Conservation (phyloP, 352 stramenopile species). For the Globisporangium nagaii region DNA sequence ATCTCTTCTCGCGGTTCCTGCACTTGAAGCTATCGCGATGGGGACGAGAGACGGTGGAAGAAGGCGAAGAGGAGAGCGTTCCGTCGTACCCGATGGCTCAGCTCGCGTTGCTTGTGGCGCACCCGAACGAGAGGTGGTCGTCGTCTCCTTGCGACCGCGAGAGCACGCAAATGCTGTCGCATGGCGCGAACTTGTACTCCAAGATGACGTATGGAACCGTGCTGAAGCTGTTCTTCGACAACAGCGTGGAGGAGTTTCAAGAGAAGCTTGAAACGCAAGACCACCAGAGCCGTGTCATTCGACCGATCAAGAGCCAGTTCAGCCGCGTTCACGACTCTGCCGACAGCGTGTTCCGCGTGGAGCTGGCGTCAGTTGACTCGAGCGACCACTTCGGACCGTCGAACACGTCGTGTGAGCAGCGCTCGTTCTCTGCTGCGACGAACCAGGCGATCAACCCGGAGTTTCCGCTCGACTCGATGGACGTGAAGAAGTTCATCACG, state of each 20-base stretch:
- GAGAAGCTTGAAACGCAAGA: constrained; percentile 46
- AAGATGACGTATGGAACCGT: constrained; percentile 71
- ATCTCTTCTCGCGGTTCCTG: constrained; percentile 68
- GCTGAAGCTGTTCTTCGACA: constrained; percentile 85
- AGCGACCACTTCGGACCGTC: constrained; percentile 43
- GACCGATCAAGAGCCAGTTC: constrained; percentile 64
- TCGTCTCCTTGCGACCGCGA: constrained; percentile 60
- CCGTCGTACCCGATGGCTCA: constrained; percentile 75
- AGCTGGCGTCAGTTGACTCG: background rate
- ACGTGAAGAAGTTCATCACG: constrained; percentile 64
- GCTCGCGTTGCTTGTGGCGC: constrained; percentile 59
- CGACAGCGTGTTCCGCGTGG: constrained; percentile 22
- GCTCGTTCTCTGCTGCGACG: constrained; percentile 22
- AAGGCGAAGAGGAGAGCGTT: constrained; percentile 75
- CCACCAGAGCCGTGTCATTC: constrained; percentile 47
- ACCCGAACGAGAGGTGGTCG: constrained; percentile 53
- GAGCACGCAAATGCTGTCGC: constrained; percentile 61
- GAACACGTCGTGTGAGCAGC: constrained; percentile 76
- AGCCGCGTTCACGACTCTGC: constrained; percentile 39
- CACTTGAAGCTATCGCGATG: constrained; percentile 83
- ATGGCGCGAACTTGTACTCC: constrained; percentile 77
- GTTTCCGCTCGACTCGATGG: constrained; percentile 63
- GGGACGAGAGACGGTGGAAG: constrained; percentile 78
- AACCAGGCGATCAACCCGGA: constrained; percentile 54
- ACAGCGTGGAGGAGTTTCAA: constrained; percentile 60